These are phyloP conservation scores for Thalassiosira livingstoniorum DNA, from an alignment of 352 stramenopile genomes.

Conservation along the genomic window DNA sequence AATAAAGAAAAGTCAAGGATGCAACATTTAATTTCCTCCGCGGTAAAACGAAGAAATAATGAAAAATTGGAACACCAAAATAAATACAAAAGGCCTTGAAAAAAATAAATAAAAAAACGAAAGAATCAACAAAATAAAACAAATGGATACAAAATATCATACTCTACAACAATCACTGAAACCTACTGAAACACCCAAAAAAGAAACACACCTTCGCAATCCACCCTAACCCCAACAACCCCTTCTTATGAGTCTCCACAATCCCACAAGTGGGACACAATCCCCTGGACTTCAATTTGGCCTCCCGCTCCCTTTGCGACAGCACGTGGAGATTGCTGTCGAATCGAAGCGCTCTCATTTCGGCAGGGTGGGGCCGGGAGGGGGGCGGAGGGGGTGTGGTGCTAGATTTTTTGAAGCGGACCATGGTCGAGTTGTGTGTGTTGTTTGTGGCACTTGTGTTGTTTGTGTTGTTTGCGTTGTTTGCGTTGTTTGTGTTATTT, in stretches of 20 bases:
- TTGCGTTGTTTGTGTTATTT: not conserved
- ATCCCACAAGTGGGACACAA: conserved; percentile 22
- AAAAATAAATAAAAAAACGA: conserved; percentile 4
- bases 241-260: conserved; percentile 28
- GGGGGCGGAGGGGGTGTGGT: not conserved
- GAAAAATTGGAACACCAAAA: not conserved
- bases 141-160: too few relatives aligned
- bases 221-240: conserved; percentile 2
- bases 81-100: not conserved
- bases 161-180: too few relatives aligned
- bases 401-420: too few relatives aligned
- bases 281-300: conserved; percentile 14
- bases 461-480: not conserved
- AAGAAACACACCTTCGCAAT: not conserved
- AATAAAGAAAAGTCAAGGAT: too few relatives aligned
- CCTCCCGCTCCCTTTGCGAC: not conserved
- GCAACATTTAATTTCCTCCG: too few relatives aligned
- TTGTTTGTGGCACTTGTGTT: not conserved
- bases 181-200: not conserved
- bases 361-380: conserved; percentile 2
- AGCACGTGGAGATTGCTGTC: conserved; percentile 21
- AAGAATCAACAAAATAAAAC: not conserved
- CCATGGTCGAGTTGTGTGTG: not conserved
- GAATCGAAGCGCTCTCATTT: not conserved
- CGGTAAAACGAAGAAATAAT: not conserved